Evolutionary conservation across 2,329 filamentous ascomycete genomes (phyloP).

Genomic region (Penicillium sp.): DNA sequence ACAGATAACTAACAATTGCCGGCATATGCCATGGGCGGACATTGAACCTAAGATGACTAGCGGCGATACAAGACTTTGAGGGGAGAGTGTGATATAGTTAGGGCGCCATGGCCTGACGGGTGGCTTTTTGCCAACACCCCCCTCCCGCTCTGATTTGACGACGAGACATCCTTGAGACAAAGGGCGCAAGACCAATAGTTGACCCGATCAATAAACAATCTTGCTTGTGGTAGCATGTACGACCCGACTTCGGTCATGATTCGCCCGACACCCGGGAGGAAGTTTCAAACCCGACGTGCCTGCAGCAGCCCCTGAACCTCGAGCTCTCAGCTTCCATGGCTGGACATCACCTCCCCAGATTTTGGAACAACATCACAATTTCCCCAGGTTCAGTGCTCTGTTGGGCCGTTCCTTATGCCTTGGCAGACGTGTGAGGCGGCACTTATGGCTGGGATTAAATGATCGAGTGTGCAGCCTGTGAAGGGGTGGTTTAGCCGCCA

Average conservation of each 20-base stretch:
- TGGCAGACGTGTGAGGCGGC: background rate
- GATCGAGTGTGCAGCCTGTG: background rate
- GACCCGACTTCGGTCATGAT: background rate
- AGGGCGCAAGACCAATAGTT: background rate
- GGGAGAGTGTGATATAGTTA: background rate
- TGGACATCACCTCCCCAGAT: too few species aligned
- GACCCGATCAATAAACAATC: background rate
- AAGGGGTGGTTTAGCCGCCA: background rate
- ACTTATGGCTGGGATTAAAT: background rate
- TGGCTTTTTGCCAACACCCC: slow-evolving; percentile 5
- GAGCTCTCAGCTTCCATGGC: too few species aligned
- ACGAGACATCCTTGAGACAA: background rate
- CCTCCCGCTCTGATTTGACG: slow-evolving; percentile 3
- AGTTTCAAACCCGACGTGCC: background rate
- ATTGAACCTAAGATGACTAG: background rate
- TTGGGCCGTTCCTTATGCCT: background rate
- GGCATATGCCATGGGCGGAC: background rate
- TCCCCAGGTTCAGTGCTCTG: too few species aligned
- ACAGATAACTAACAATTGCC: background rate
- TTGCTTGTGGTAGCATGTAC: background rate
- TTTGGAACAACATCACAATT: too few species aligned
- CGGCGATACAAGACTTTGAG: too few species aligned
- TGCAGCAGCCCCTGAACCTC: background rate
- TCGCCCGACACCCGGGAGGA: background rate
- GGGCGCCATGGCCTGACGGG: background rate